A percentile compares a stretch with the other conserved stretches of the same genome.
Conservation (phyloP, 2,329 filamentous ascomycete species). For the Aspergillus neoniger region DNA sequence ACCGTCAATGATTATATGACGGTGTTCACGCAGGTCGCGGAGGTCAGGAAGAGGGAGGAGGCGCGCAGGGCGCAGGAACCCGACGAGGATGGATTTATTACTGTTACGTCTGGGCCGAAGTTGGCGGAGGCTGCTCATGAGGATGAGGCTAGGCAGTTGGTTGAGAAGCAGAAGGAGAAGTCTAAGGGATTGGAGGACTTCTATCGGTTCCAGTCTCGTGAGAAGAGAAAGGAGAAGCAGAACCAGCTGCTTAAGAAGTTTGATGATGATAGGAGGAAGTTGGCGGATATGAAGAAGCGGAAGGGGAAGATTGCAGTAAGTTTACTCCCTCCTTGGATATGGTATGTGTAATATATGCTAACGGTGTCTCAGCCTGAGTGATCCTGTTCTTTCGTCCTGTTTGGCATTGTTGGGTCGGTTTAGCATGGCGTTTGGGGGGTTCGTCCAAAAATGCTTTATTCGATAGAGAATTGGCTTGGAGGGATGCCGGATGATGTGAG, state of each 20-base stretch:
- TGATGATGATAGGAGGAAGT: constrained; percentile 72
- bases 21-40: constrained; percentile 68
- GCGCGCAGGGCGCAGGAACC: constrained; percentile 72
- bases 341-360: constrained; percentile 6
- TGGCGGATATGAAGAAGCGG: constrained; percentile 69
- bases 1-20: constrained; percentile 84
- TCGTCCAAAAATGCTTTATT: constrained; percentile 13
- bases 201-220: constrained; percentile 80
- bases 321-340: constrained; percentile 4
- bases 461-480: constrained; percentile 12
- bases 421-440: constrained; percentile 35
- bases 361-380: constrained; percentile 35
- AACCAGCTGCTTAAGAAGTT: constrained; percentile 69
- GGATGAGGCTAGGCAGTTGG: constrained; percentile 65
- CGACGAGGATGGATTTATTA: constrained; percentile 94
- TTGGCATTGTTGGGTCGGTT: constrained; percentile 19
- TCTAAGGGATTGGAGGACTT: constrained; percentile 69
- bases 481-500: constrained; percentile 24
- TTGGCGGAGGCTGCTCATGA: constrained; percentile 71
- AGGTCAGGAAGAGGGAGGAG: constrained; percentile 65
- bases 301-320: constrained; percentile 61
- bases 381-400: constrained; percentile 19
- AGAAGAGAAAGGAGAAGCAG: constrained; percentile 76
- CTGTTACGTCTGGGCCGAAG: constrained; percentile 76
- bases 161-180: constrained; percentile 63